Evolutionary conservation across 805 yeast genomes (phyloP).

Genomic region (Kazachstania taianensis): DNA sequence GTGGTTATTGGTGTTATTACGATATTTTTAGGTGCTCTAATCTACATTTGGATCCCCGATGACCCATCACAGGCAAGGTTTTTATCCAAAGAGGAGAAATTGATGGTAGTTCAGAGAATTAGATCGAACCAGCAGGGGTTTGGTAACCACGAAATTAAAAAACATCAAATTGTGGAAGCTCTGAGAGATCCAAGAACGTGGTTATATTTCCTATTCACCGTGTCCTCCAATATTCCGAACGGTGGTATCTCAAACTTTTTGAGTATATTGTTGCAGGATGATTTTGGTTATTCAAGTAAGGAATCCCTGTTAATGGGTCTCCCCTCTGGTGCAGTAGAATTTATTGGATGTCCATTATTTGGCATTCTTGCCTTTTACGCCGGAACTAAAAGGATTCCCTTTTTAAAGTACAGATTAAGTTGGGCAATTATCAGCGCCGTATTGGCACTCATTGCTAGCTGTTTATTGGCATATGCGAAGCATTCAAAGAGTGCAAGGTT

Average conservation of each 20-base stretch:
- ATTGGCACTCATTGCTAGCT: slow-evolving; percentile 29
- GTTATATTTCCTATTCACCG: slow-evolving; percentile 34
- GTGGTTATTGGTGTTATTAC: slow-evolving; percentile 53
- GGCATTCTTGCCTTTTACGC: slow-evolving; percentile 20
- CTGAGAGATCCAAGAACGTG: slow-evolving; percentile 41
- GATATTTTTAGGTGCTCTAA: slow-evolving; percentile 38
- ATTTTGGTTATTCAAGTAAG: slow-evolving; percentile 35
- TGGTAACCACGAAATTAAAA: slow-evolving; percentile 45
- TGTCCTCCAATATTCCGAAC: slow-evolving; percentile 38
- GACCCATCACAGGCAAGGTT: slow-evolving; percentile 43
- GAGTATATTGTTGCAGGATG: slow-evolving; percentile 33
- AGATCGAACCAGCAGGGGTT: slow-evolving; percentile 48
- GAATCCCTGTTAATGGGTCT: slow-evolving; percentile 36
- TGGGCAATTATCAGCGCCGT: slow-evolving; percentile 28
- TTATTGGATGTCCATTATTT: slow-evolving; percentile 26
- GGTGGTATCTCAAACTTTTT: slow-evolving; percentile 47
- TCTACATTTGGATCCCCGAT: slow-evolving; percentile 45
- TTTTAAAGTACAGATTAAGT: slow-evolving; percentile 19
- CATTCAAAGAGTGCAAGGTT: slow-evolving; percentile 28
- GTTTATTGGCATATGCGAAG: slow-evolving; percentile 36
- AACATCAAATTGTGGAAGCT: slow-evolving; percentile 44
- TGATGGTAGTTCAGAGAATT: slow-evolving; percentile 41
- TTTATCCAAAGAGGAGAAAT: slow-evolving; percentile 33
- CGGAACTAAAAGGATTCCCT: slow-evolving; percentile 12
- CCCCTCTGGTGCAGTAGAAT: slow-evolving; percentile 40